phyloP scores from a whole-genome alignment of 2,329 filamentous ascomycete species.

The Westerdykella ornata region DNA sequence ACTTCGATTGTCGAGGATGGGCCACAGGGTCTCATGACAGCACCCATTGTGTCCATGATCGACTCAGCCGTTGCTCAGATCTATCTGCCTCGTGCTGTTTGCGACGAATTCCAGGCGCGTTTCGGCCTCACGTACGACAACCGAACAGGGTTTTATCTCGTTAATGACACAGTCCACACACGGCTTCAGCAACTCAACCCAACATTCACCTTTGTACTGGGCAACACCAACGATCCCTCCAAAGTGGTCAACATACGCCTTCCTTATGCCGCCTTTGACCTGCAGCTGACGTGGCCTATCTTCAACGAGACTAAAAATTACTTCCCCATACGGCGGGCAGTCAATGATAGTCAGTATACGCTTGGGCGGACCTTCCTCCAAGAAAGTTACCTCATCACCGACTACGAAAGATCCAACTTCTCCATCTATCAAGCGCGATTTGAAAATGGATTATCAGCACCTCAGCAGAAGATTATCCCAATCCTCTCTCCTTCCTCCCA shows the following conservation, averaged over 20 bases:
- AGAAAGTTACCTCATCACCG: slow-evolving; percentile 47
- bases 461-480: no score
- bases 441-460: no score
- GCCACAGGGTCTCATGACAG: slow-evolving; percentile 8
- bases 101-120: slow-evolving; percentile 23
- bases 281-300: slow-evolving; percentile 42
- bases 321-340: slow-evolving; percentile 54
- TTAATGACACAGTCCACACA: slow-evolving; percentile 19
- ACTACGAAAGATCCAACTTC: slow-evolving; percentile 38
- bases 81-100: slow-evolving; percentile 28
- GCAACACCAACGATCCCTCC: slow-evolving; percentile 8
- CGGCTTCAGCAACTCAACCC: slow-evolving; percentile 19
- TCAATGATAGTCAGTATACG: slow-evolving; percentile 49
- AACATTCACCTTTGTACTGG: slow-evolving; percentile 20
- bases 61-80: slow-evolving; percentile 28
- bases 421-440: slow-evolving; percentile 28
- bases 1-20: slow-evolving; percentile 5
- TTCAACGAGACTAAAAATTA: slow-evolving; percentile 55
- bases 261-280: slow-evolving; percentile 40
- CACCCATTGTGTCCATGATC: slow-evolving; percentile 11
- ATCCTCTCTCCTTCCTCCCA: no score
- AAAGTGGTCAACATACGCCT: slow-evolving; percentile 28
- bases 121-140: slow-evolving; percentile 29
- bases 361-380: slow-evolving; percentile 61
- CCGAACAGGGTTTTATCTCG: slow-evolving; percentile 20